These are phyloP conservation scores for Leishmania lainsoni DNA, from an alignment of 208 protist genomes.

Conservation along the genomic window DNA sequence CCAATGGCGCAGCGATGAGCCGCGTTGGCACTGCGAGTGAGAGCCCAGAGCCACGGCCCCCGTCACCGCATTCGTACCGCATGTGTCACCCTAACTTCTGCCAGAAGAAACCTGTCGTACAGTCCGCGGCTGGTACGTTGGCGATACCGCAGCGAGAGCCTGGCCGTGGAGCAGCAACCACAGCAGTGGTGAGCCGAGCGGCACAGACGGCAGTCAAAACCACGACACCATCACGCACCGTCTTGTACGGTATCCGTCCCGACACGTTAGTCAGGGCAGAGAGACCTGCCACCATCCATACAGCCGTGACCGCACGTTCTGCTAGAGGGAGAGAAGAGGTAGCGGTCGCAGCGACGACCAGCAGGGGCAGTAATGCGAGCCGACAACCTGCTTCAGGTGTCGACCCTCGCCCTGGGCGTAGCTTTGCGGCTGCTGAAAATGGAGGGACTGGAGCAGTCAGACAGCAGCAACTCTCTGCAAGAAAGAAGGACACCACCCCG, in stretches of 20 bases:
- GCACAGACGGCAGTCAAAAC: background rate
- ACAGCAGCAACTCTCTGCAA: constrained; percentile 2
- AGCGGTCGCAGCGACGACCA: too few species aligned
- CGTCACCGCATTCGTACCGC: constrained; percentile 9
- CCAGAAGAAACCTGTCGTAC: background rate
- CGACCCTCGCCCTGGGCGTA: background rate
- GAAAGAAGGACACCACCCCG: background rate
- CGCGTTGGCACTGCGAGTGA: constrained; percentile 4
- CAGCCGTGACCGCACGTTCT: background rate
- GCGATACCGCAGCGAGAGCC: background rate
- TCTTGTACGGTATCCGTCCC: background rate
- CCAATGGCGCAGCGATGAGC: background rate
- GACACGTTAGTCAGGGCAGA: background rate
- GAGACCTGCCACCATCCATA: background rate
- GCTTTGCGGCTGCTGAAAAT: background rate
- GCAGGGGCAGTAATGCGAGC: background rate
- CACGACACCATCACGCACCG: background rate
- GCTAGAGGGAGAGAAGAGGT: background rate
- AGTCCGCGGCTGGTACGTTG: too few species aligned
- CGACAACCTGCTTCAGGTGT: background rate
- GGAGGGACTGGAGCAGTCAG: background rate
- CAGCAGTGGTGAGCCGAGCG: background rate
- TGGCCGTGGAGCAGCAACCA: background rate
- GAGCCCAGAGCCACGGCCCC: constrained; percentile 28
- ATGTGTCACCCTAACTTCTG: background rate